Conservation (phyloP, 768 basidiomycete species). For the Kwoniella shandongensis region DNA sequence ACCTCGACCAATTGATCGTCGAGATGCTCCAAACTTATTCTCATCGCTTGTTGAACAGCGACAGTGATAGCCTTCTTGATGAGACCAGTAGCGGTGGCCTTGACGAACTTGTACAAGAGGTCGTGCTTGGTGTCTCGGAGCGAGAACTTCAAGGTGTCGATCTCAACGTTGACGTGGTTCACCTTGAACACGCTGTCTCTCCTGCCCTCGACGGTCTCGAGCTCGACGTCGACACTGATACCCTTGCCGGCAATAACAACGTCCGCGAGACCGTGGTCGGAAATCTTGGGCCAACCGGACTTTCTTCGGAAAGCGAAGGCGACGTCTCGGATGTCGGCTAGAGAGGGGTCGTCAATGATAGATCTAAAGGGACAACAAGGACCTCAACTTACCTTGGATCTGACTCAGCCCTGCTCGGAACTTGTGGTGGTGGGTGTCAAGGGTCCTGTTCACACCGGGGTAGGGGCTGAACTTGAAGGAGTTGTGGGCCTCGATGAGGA, state of each 20-base stretch:
- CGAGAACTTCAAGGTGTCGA: constrained; percentile 82
- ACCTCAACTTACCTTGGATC: constrained; percentile 72
- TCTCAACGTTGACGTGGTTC: constrained; percentile 68
- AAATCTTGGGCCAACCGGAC: constrained; percentile 69
- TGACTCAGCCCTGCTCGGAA: constrained; percentile 75
- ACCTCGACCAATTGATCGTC: constrained; percentile 89
- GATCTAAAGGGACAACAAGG: constrained; percentile 84
- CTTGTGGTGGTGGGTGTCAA: constrained; percentile 63
- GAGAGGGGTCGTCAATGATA: too few relatives aligned
- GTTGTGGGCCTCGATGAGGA: constrained; percentile 69
- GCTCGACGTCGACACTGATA: constrained; percentile 61
- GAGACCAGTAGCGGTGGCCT: constrained; percentile 73
- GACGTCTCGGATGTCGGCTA: constrained; percentile 81
- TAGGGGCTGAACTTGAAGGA: constrained; percentile 79
- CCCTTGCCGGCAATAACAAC: constrained; percentile 76
- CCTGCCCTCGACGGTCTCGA: constrained; percentile 54
- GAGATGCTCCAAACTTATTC: constrained; percentile 77
- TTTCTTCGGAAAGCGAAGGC: constrained; percentile 88
- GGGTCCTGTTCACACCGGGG: constrained; percentile 54
- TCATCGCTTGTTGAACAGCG: constrained; percentile 67
- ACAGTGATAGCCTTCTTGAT: constrained; percentile 65
- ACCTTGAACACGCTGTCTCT: constrained; percentile 54
- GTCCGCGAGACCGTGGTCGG: constrained; percentile 42
- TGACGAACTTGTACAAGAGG: constrained; percentile 71
- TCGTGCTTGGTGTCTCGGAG: constrained; percentile 92